Conservation (phyloP, 176 grass and related monocot genomes). For the Miscanthus lutarioriparius region DNA sequence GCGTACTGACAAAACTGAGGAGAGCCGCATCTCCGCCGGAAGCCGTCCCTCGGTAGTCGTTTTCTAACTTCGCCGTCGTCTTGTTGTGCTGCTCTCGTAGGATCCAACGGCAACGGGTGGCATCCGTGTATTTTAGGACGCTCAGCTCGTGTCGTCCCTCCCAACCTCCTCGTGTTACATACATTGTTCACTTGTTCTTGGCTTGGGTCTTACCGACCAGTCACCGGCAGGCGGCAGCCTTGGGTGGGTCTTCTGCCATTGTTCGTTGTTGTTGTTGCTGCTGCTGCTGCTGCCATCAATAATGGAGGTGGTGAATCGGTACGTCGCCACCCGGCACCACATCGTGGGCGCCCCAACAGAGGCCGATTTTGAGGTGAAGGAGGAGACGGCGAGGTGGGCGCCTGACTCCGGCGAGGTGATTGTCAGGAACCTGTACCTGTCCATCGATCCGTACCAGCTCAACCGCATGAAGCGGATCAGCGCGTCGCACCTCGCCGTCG, state of each 20-base stretch:
- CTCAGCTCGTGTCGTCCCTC: not conserved
- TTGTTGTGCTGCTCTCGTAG: not conserved
- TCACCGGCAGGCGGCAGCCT: not conserved
- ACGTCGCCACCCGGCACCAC: constrained; percentile 44
- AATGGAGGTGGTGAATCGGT: constrained; percentile 54
- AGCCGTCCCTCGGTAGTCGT: not conserved
- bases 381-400: not conserved
- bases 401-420: constrained; percentile 43
- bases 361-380: constrained; percentile 50
- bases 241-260: not conserved
- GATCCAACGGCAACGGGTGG: not conserved
- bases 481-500: constrained; percentile 37
- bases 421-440: constrained; percentile 54
- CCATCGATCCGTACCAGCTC: constrained; percentile 74
- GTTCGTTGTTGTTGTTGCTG: not conserved
- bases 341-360: constrained; percentile 48
- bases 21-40: not conserved
- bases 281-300: not conserved
- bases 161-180: not conserved
- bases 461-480: constrained; percentile 57
- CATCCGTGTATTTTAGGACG: not conserved
- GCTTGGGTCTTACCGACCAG: too few relatives aligned
- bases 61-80: not conserved
- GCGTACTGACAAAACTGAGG: not conserved
- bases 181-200: not conserved